Evolutionary conservation across 2,329 filamentous ascomycete species (phyloP).

Genomic region (Aspergillus pseudoterreus): DNA sequence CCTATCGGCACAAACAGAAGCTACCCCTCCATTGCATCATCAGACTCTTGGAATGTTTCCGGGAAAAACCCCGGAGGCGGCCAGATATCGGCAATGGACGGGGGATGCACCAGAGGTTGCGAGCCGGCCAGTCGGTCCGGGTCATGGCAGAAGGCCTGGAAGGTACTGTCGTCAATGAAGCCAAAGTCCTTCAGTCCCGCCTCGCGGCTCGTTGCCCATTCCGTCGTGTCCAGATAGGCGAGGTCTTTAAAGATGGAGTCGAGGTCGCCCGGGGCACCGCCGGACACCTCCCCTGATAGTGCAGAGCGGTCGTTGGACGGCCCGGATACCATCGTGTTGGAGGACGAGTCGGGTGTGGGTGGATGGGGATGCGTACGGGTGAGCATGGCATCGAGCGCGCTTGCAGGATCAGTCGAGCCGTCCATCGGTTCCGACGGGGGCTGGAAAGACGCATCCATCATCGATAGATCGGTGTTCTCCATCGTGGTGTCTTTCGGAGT

Average conservation of each 20-base stretch:
- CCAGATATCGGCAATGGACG: conserved; percentile 42
- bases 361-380: conserved; percentile 22
- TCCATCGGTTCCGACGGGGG: conserved; percentile 6
- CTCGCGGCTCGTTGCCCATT: conserved; percentile 41
- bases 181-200: conserved; percentile 43
- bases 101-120: conserved; percentile 34
- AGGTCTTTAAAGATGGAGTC: conserved; percentile 46
- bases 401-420: conserved; percentile 15
- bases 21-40: conserved; percentile 20
- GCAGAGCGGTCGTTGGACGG: conserved; percentile 14
- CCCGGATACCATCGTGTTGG: conserved; percentile 19
- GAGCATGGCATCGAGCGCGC: conserved; percentile 18
- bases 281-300: conserved; percentile 8
- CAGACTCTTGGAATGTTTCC: conserved; percentile 34
- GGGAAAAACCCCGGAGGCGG: conserved; percentile 42
- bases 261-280: conserved; percentile 23
- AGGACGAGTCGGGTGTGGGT: conserved; percentile 32
- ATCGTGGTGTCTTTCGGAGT: conserved; percentile 30
- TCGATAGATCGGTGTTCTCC: conserved; percentile 24
- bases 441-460: conserved; percentile 21
- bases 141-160: conserved; percentile 44
- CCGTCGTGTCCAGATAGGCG: conserved; percentile 43
- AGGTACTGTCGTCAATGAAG: conserved; percentile 42
- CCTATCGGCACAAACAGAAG: not conserved
- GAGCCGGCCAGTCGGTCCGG: conserved; percentile 38